phyloP scores from a whole-genome alignment of 2,329 filamentous ascomycete species.

The Septoria linicola region DNA sequence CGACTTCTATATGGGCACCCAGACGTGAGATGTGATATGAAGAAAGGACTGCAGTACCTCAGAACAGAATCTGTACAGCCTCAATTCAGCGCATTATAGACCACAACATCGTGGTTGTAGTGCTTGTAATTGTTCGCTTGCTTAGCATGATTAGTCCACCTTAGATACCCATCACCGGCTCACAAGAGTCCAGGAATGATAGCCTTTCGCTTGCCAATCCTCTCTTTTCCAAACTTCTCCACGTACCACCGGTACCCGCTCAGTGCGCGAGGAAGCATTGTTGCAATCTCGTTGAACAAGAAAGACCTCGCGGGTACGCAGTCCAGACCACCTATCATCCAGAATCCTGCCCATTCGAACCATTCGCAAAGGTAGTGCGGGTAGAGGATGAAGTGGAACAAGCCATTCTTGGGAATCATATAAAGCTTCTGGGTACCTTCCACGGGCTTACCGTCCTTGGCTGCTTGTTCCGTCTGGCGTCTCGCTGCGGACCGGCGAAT shows the following conservation, averaged over 20 bases:
- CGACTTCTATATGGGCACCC: constrained; percentile 66
- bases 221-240: constrained; percentile 81
- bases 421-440: constrained; percentile 75
- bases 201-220: constrained; percentile 71
- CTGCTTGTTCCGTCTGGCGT: constrained; percentile 54
- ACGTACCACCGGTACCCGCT: constrained; percentile 83
- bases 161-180: constrained; percentile 19
- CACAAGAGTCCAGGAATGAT: constrained; percentile 62
- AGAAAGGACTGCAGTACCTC: not conserved
- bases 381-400: constrained; percentile 81
- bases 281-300: constrained; percentile 79
- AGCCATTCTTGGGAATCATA: constrained; percentile 75
- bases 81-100: not conserved
- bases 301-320: constrained; percentile 78
- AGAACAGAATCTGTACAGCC: not conserved
- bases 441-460: constrained; percentile 46
- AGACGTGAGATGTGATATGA: constrained; percentile 13
- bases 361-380: constrained; percentile 97
- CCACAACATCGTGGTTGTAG: too few relatives aligned
- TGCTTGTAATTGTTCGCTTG: not conserved
- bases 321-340: constrained; percentile 65
- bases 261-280: constrained; percentile 85
- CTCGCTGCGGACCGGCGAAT: constrained; percentile 70
- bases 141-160: constrained; percentile 14
- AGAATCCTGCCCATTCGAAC: constrained; percentile 92